Evolutionary conservation across 2,329 filamentous ascomycete genomes (phyloP).

Genomic region (Aspergillus novoparasiticus): DNA sequence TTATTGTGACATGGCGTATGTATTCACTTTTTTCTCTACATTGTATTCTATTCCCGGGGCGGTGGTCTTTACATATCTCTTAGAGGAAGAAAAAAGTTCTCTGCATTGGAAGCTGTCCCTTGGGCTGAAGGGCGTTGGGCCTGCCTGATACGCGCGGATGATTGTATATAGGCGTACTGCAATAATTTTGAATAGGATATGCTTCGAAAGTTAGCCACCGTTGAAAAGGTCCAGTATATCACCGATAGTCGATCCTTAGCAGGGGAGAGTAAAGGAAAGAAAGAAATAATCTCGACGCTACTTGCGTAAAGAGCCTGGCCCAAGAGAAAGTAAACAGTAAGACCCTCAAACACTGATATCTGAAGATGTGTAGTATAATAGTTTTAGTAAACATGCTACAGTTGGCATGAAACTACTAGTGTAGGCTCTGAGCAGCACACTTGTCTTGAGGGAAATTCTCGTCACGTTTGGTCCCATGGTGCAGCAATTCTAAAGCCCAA

Average conservation of each 20-base stretch:
- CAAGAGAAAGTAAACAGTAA: not conserved
- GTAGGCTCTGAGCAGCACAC: not conserved
- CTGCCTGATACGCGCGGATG: slow-evolving; percentile 4
- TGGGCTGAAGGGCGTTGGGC: not conserved
- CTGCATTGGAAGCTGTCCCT: slow-evolving; percentile 11
- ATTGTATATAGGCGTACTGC: slow-evolving; percentile 3
- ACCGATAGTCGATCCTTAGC: not conserved
- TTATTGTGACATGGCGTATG: slow-evolving; percentile 11
- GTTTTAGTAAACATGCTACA: not conserved
- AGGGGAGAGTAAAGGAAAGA: too few relatives aligned
- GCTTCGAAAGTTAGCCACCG: not conserved
- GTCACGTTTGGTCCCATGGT: not conserved
- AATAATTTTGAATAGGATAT: not conserved
- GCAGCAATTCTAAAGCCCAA: not conserved
- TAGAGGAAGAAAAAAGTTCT: slow-evolving; percentile 10
- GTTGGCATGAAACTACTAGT: not conserved
- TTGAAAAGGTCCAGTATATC: not conserved
- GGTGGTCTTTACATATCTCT: slow-evolving; percentile 13
- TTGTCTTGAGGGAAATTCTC: not conserved
- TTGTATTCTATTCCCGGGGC: slow-evolving; percentile 13
- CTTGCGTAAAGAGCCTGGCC: not conserved
- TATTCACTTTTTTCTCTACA: slow-evolving; percentile 6
- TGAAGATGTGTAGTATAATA: not conserved
- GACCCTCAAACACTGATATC: not conserved
- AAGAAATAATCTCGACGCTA: too few relatives aligned